These are phyloP conservation scores for Pestalotiopsis sp. DNA, from an alignment of 2,329 filamentous ascomycete species.

Conservation along the genomic window DNA sequence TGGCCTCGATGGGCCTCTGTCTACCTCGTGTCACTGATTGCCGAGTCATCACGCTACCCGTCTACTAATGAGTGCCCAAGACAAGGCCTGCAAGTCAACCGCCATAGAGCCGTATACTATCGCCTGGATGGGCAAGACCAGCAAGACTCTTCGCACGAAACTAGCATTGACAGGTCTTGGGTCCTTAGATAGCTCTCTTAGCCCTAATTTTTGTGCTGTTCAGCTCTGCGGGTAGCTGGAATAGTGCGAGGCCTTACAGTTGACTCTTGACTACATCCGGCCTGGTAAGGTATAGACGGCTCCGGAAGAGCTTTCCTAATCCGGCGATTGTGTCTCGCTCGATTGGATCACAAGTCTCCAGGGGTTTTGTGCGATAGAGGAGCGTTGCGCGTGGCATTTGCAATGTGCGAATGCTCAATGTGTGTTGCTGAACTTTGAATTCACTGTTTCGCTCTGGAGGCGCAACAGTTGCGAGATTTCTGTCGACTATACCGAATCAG, in stretches of 20 bases:
- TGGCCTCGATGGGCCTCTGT: not conserved
- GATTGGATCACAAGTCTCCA: not conserved
- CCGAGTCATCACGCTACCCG: not conserved
- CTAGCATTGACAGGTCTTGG: slow-evolving; percentile 4
- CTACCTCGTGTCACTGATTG: not conserved
- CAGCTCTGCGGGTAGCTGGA: not conserved
- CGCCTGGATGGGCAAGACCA: not conserved
- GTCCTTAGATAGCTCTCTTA: not conserved
- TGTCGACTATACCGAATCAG: not conserved
- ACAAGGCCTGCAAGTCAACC: not conserved
- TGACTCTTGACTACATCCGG: not conserved
- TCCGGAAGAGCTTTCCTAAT: not conserved
- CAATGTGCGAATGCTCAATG: not conserved
- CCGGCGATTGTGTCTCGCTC: not conserved
- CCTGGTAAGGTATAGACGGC: not conserved
- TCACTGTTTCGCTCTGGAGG: not conserved
- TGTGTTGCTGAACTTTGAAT: not conserved
- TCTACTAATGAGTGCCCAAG: not conserved
- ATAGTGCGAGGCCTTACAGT: not conserved
- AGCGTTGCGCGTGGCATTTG: not conserved
- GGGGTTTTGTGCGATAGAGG: not conserved
- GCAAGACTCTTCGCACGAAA: not conserved
- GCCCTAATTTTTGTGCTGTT: not conserved
- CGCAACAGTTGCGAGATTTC: not conserved
- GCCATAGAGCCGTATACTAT: not conserved